Percentiles rank a stretch among this genome's conserved stretches.
These are phyloP conservation scores for Gillenia trifoliata DNA, from an alignment of 306 rosid species.

Conservation along the genomic window DNA sequence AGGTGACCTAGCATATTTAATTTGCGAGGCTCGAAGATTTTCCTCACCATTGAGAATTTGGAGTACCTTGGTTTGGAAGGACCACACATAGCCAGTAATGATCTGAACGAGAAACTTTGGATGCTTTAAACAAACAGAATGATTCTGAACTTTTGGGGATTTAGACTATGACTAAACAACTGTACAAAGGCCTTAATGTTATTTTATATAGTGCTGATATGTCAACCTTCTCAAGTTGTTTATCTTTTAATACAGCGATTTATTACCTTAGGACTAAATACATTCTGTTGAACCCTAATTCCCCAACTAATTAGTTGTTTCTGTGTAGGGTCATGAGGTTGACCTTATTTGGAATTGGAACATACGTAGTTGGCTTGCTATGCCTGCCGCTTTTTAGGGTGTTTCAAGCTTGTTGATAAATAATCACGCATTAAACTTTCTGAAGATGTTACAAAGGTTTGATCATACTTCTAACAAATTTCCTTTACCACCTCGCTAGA, in stretches of 20 bases:
- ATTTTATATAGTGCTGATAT: neutral
- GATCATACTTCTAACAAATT: conserved; percentile 21
- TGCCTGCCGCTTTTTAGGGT: conserved; percentile 97
- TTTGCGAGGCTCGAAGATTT: conserved; percentile 72
- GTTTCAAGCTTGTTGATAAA: conserved; percentile 98
- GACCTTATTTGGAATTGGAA: conserved; percentile 97
- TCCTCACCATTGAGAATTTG: conserved; percentile 64
- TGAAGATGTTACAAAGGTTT: conserved; percentile 97
- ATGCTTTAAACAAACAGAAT: conserved; percentile 91
- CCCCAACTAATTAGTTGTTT: conserved; percentile 11
- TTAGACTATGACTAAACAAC: neutral
- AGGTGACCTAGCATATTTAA: conserved; percentile 90
- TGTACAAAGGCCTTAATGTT: neutral
- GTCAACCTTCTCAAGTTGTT: neutral
- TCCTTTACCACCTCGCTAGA: neutral
- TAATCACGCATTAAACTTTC: conserved; percentile 94
- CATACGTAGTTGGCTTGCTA: conserved; percentile 90
- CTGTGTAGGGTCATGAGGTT: conserved; percentile 87
- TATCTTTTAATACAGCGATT: neutral
- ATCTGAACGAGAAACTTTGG: conserved; percentile 92
- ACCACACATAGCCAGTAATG: conserved; percentile 79
- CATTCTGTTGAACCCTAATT: neutral
- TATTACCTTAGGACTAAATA: neutral
- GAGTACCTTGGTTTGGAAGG: conserved; percentile 56
- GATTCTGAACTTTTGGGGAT: neutral